Base-by-base conservation (phyloP, 164 flowering plant species). In the Umbilicus rupestris region DNA sequence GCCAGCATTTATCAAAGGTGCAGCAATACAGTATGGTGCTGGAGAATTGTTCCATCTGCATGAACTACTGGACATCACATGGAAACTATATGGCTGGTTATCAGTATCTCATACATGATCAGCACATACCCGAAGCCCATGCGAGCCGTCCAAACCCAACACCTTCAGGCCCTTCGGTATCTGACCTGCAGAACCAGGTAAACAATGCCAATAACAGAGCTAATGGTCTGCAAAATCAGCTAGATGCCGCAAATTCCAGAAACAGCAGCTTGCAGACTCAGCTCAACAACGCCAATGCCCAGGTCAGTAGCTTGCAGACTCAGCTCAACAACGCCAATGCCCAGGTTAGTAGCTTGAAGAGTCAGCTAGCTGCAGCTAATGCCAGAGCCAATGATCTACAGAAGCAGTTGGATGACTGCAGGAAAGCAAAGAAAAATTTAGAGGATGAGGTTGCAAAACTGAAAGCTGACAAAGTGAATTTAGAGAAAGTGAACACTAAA, bases 121-220 rank as follows among this genome's bases (percentile, higher is more conserved):
- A 55, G 33, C 60, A 55, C 60, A 55, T 55, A 55, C 60, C 60
- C n/a, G 60, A 0, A 55, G 60, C 60, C 60, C 60, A 55, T 55
- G 29, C 35, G 7, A 29, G 33, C 17, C 60, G 22, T 3, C 33
- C 60, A 14, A 45, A 45, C 49, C 3, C 49, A 45, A 11, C 60
- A 11, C 1, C 60, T 12, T 22, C 60, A 55, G 19, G 14, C 60
- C 33, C 29, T 12, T 26, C 60, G 29, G 60, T 55, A 14, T 28
- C 60, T 55, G 33, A 11, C 60, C 31, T 55, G 33, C 29, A 26
- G 29, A 55, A 7, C 29, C 29, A 55, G 33, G 28, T 26, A 26
- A 30, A 55, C 35, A 30, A 55, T 28, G 60, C 60, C 33, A 55
- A 55, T 28, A 22, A 16, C 33, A 55, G 29, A 28, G 60, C 60